Base-by-base conservation (phyloP, 2,329 filamentous ascomycete species). In the Fusarium sororula region DNA sequence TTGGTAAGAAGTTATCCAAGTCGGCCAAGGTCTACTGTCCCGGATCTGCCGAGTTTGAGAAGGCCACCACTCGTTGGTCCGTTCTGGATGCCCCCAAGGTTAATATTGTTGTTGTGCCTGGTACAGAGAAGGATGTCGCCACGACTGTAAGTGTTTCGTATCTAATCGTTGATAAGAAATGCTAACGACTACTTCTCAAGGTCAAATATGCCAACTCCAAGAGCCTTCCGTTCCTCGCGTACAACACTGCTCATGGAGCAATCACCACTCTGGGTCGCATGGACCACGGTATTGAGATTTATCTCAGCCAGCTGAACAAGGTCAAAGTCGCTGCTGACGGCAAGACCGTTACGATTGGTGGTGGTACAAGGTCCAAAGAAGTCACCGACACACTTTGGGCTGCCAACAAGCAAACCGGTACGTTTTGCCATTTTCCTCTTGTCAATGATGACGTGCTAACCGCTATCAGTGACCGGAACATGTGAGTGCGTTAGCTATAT, bases 181-280 rank as follows among this genome's bases (percentile, higher is more conserved):
- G 30, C 35, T 68, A 24, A 51, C n/a, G 8, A 10, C 2, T 15
- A 5, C 10, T 12, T 18, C 10, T 44, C 2, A 18, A 58, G 80
- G 76, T 82, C 35, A 80, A 79, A 56, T 89, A 82, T 66, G 87
- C 88, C 47, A 87, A 86, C 71, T 74, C 81, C 42, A 79, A 83
- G 51, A 74, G 81, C 4, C 64, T 88, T 6, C 86, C 88, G 0
- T 89, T 90, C 69, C 83, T 90, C 6, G 84, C 87, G 1, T 85
- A 82, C 76, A 88, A 87, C 74, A 86, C 87, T 20, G 84, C 81
- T 5, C 89, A 90, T 65, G 89, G 88, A 7, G 81, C 85, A 7
- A 81, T 87, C 51, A 86, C 82, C 45, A 87, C 86, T 0, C 73
- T 90, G 5, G 86, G 84, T 0, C 82, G 79, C 44, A 86, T 89